Evolutionary conservation across 352 stramenopile species (phyloP), one percentile per base, ranked within the genome.

Genomic region (Phytophthora brassicae): DNA sequence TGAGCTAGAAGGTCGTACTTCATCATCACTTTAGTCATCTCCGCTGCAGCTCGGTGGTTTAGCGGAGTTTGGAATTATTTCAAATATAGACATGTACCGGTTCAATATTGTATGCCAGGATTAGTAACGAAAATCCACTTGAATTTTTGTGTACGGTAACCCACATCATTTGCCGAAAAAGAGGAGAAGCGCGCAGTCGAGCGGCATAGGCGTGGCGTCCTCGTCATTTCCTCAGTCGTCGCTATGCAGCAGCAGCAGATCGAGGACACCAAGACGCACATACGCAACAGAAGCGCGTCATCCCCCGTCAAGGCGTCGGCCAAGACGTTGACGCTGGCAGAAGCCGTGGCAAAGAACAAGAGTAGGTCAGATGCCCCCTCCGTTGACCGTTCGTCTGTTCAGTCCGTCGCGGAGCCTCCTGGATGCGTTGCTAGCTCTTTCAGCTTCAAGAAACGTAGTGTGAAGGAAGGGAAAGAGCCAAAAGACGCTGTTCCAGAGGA

Each of bases 401-500:
- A 56, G 24, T 20, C 41, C 4, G 33, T 60, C 6, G 14, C 23
- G 12, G 64, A 72, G 22, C 43, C 59, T 14, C 42, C 51, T 16
- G 64, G 39, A 3, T 56, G 43, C 13, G 23, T 19, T 13, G 28
- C n/a, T n/a, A n/a, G n/a, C n/a, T n/a, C n/a, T n/a, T n/a, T n/a
- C n/a, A n/a, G n/a, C n/a, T n/a, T n/a, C 35, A 58, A 62, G 38
- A 55, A 43, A 29, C 38, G 26, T 7, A 8, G 38, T 9, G 6
- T 23, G 22, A 60, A 60, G 26, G 19, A 42, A 4, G 35, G 23
- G 19, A 65, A 49, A 19, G 56, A 62, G 20, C 17, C 26, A 2
- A 73, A 66, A 43, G 66, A 62, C 14, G 62, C 67, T 1, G 47
- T 71, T 2, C 48, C 31, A 1, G 44, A 72, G 17, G 59, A 73